Base-by-base conservation (phyloP, 441 rosid species). In the Populus trichocarpa region DNA sequence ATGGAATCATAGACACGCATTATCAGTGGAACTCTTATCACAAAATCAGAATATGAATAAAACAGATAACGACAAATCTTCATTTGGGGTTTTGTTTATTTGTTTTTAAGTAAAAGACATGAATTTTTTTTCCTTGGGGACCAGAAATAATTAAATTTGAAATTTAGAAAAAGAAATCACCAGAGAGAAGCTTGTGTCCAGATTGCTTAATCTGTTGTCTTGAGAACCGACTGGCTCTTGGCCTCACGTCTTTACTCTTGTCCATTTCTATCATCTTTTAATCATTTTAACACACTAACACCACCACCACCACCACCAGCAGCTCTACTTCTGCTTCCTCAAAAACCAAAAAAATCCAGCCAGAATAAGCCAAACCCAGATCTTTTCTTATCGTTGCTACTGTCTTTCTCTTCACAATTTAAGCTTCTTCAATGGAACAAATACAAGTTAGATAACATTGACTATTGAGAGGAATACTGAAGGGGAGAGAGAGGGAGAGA, bases 181-280 rank as follows among this genome's bases (percentile, higher is more conserved):
- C 89, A 67, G 84, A 83, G 73, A 78, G 63, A 73, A 80, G 82
- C 83, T 81, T 85, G 71, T 82, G 83, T 85, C 89, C 88, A 84
- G 90, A 86, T 84, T 87, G 83, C 85, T 88, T 84, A 75, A 78
- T 79, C 64, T 63, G 66, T 22, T 86, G 88, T 77, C 84, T 80
- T 23, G 90, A 81, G 72, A 85, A 81, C 87, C 90, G 86, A 85
- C 81, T 85, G 75, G 84, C 82, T 86, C 83, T 84, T 80, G 87
- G 93, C 86, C 85, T 87, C 90, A 81, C 80, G 87, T 89, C 92
- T 78, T 85, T 81, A 81, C 78, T 79, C 84, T 81, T 91, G 88
- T 89, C 90, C 89, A 87, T 91, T 81, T 87, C 88, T 77, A 68
- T 73, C 77, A 77, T 70, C 73, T 79, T 23, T 63, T 66, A 70